These are phyloP conservation scores for Colletotrichum sublineola DNA, from an alignment of 2,329 filamentous ascomycete species.

Conservation along the genomic window DNA sequence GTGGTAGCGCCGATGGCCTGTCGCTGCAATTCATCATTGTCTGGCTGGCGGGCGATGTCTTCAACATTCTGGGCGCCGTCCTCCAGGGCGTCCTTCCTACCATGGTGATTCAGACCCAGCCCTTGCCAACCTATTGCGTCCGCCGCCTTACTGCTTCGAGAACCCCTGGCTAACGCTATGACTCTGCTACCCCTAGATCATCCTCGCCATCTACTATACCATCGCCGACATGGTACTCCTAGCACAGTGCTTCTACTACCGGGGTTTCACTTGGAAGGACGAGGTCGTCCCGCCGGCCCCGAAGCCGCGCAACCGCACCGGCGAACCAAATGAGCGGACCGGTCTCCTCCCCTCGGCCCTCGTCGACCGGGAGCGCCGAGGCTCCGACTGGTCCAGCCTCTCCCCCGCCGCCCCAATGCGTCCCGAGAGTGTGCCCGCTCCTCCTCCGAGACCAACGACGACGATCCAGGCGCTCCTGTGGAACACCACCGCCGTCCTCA, in stretches of 20 bases:
- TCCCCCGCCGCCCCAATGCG: conserved; percentile 88
- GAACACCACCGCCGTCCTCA: conserved; percentile 80
- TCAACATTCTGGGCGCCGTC: conserved; percentile 94
- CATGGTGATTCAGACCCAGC: conserved; percentile 69
- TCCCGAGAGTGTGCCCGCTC: conserved; percentile 56
- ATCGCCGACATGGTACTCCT: conserved; percentile 91
- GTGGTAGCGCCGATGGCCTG: conserved; percentile 86
- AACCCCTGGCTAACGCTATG: conserved; percentile 40
- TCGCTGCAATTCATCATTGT: conserved; percentile 92
- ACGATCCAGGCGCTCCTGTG: conserved; percentile 72
- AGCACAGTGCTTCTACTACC: conserved; percentile 94
- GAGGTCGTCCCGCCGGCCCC: conserved; percentile 59
- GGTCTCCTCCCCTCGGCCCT: conserved; percentile 55
- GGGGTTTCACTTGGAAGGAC: conserved; percentile 80
- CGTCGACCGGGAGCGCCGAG: conserved; percentile 59
- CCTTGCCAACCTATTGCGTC: neutral
- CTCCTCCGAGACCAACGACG: conserved; percentile 63
- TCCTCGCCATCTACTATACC: conserved; percentile 94
- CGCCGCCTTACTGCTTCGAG: conserved; percentile 32
- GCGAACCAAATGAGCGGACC: conserved; percentile 66
- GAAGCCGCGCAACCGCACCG: conserved; percentile 53
- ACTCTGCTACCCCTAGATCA: conserved; percentile 65
- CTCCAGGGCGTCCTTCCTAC: conserved; percentile 93
- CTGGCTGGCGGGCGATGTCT: conserved; percentile 94
- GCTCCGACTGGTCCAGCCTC: conserved; percentile 72